These are phyloP conservation scores for Fusarium protoensiforme DNA, from an alignment of 2,329 filamentous ascomycete species.

Conservation along the genomic window DNA sequence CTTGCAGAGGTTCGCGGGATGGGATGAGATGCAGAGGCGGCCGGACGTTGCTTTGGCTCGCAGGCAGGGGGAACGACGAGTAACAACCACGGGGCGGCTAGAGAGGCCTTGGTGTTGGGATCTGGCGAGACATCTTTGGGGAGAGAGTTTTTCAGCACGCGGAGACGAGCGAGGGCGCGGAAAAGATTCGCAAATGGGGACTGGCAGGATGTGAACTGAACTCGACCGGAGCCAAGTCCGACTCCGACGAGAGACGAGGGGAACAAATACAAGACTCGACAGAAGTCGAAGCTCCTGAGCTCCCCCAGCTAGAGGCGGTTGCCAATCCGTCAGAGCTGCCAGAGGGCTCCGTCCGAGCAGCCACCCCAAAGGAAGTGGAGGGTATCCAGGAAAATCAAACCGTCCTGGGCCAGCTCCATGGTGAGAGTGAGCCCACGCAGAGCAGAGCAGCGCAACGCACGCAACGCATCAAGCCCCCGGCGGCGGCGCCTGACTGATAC, in stretches of 20 bases:
- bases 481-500: conserved; percentile 14
- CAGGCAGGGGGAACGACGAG: conserved; percentile 14
- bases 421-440: conserved; percentile 30
- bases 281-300: conserved; percentile 32
- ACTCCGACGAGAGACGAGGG: conserved; percentile 43
- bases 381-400: conserved; percentile 34
- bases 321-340: conserved; percentile 33
- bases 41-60: conserved; percentile 17
- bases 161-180: conserved; percentile 39
- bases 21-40: conserved; percentile 11
- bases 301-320: conserved; percentile 34
- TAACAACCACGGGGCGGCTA: conserved; percentile 35
- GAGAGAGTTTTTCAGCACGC: conserved; percentile 39
- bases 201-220: conserved; percentile 44
- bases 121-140: conserved; percentile 35
- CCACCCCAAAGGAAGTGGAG: conserved; percentile 36
- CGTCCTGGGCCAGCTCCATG: conserved; percentile 27
- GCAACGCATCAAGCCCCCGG: conserved; percentile 3
- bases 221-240: conserved; percentile 45
- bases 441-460: conserved; percentile 1
- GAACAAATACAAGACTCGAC: conserved; percentile 40
- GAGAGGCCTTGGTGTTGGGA: conserved; percentile 32
- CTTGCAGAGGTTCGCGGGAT: conserved; percentile 23
- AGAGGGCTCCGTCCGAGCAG: conserved; percentile 16
- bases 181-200: conserved; percentile 46